Evolutionary conservation across 768 basidiomycete genomes (phyloP).

Genomic region (Kwoniella heveanensis): DNA sequence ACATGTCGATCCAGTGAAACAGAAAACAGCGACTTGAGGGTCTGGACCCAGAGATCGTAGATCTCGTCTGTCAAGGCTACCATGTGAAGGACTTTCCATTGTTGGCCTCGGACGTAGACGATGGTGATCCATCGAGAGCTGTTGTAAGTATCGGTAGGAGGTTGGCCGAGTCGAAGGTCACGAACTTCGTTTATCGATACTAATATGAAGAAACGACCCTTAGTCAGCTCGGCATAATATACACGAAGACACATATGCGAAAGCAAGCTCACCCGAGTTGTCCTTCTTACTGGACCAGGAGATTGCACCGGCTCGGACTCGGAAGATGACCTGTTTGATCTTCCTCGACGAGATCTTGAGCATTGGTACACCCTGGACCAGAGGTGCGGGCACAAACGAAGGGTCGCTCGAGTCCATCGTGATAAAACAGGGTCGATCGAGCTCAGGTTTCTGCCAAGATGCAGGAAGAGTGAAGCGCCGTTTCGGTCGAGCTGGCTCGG

Average conservation of each 20-base stretch:
- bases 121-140: constrained; percentile 81
- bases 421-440: constrained; percentile 1
- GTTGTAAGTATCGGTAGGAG: constrained; percentile 60
- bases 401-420: constrained; percentile 9
- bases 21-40: constrained; percentile 64
- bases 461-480: background rate
- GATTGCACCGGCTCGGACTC: constrained; percentile 69
- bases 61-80: constrained; percentile 70
- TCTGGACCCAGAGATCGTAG: constrained; percentile 66
- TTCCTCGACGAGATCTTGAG: constrained; percentile 80
- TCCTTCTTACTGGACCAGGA: constrained; percentile 43
- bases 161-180: constrained; percentile 74
- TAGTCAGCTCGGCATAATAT: no score
- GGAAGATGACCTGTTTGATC: constrained; percentile 70
- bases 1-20: constrained; percentile 41
- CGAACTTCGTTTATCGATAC: constrained; percentile 85
- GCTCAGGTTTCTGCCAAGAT: background rate
- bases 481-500: constrained; percentile 5
- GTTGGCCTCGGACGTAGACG: constrained; percentile 66
- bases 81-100: constrained; percentile 78
- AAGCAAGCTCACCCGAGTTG: constrained; percentile 17
- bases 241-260: no score
- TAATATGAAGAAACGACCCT: constrained; percentile 54
- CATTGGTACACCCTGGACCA: constrained; percentile 61
- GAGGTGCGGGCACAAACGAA: constrained; percentile 23